Conservation (phyloP, 116 monocot species). For the Zostera marina region DNA sequence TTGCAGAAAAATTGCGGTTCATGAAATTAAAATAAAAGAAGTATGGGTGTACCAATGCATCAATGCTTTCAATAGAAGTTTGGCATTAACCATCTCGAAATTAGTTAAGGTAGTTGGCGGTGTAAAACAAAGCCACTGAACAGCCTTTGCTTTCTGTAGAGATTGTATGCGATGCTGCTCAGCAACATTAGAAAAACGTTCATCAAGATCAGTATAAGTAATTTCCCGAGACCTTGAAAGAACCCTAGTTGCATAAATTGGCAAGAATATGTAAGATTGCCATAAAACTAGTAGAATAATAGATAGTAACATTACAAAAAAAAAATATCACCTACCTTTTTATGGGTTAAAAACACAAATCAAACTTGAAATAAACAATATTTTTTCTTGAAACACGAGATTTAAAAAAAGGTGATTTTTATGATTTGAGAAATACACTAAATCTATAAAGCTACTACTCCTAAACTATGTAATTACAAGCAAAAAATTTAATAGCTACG, state of each 20-base stretch:
- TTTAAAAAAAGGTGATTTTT: no score
- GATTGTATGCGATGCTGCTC: conserved; percentile 77
- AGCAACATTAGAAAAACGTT: conserved; percentile 43
- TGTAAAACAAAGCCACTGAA: conserved; percentile 99
- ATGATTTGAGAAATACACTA: no score
- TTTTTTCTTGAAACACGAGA: no score
- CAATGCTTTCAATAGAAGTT: conserved; percentile 78
- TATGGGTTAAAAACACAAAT: background rate
- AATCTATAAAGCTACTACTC: no score
- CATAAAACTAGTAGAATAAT: background rate
- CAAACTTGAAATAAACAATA: background rate
- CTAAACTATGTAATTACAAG: no score
- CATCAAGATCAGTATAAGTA: conserved; percentile 33
- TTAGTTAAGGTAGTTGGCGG: conserved; percentile 68
- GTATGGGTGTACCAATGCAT: conserved; percentile 47
- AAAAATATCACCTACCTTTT: no score
- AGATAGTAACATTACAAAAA: no score
- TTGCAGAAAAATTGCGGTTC: no score
- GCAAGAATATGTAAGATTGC: background rate
- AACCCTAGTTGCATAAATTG: conserved; percentile 33
- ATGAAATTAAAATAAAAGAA: background rate
- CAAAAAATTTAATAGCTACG: no score
- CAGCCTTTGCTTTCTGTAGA: conserved; percentile 79
- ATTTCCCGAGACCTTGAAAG: conserved; percentile 76
- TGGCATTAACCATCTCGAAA: conserved; percentile 53